phyloP scores from a whole-genome alignment of 2,329 filamentous ascomycete species.

The Anthostomella pinea region DNA sequence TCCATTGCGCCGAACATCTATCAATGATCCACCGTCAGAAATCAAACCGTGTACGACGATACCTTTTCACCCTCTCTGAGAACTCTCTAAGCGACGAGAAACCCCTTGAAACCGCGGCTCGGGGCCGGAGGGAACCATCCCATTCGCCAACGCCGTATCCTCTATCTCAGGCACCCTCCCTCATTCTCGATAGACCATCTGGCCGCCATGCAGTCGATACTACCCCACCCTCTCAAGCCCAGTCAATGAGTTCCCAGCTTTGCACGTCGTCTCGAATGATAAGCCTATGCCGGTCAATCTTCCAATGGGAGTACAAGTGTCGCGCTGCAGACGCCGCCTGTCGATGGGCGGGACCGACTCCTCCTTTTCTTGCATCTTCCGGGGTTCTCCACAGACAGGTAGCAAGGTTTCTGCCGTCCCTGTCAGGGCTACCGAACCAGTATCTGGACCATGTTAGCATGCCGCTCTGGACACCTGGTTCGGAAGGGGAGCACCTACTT shows the following conservation, averaged over 20 bases:
- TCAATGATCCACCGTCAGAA: conserved; percentile 9
- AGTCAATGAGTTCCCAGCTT: conserved; percentile 62
- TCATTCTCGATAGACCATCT: conserved; percentile 10
- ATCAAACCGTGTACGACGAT: background rate
- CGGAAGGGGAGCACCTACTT: conserved; percentile 53
- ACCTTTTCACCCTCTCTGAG: background rate
- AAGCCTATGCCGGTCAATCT: conserved; percentile 68
- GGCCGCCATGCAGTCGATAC: conserved; percentile 23
- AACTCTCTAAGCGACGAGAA: background rate
- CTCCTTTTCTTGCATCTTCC: conserved; percentile 58
- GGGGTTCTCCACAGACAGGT: conserved; percentile 68
- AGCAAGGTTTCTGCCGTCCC: conserved; percentile 71
- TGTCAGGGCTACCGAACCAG: conserved; percentile 79
- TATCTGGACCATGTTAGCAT: conserved; percentile 52
- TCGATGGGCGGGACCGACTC: conserved; percentile 56
- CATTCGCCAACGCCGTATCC: conserved; percentile 21
- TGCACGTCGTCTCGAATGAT: conserved; percentile 63
- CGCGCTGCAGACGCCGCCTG: conserved; percentile 64
- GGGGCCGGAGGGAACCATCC: conserved; percentile 16
- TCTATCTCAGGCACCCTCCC: conserved; percentile 18
- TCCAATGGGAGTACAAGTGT: conserved; percentile 64
- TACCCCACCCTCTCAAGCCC: conserved; percentile 41
- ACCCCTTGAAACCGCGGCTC: background rate
- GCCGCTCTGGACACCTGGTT: conserved; percentile 7
- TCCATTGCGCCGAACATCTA: no score